phyloP scores from a whole-genome alignment of 345 rosid genomes.

The Sisymbrium irio region DNA sequence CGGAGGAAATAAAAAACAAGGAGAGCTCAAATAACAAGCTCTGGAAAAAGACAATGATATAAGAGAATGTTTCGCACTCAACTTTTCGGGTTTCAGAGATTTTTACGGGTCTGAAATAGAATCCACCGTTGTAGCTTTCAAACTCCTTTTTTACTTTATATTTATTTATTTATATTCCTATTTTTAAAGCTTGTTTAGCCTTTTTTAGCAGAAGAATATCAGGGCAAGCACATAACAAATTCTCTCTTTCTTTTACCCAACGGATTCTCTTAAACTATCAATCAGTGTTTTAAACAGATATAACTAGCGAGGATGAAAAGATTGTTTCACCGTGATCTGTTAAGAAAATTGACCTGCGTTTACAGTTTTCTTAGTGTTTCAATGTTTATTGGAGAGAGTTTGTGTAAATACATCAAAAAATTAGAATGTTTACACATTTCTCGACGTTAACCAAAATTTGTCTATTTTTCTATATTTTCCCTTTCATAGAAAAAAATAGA shows the following conservation, averaged over 20 bases:
- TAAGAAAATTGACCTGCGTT: too few species aligned
- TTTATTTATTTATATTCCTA: constrained; percentile 8
- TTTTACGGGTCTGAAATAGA: constrained; percentile 37
- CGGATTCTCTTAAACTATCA: not conserved
- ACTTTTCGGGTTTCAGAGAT: constrained; percentile 24
- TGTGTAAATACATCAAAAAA: too few species aligned
- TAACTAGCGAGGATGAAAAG: not conserved
- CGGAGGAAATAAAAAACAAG: constrained; percentile 32
- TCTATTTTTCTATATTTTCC: too few species aligned
- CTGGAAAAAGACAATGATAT: constrained; percentile 21
- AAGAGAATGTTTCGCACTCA: constrained; percentile 30
- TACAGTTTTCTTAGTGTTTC: too few species aligned
- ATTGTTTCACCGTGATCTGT: not conserved
- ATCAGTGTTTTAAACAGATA: constrained; percentile 3
- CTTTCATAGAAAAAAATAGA: too few species aligned
- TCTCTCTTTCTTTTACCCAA: not conserved
- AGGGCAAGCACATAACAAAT: constrained; percentile 12
- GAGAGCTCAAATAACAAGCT: constrained; percentile 33
- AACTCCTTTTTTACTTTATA: not conserved
- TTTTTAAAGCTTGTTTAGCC: constrained; percentile 12
- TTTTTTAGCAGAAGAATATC: constrained; percentile 13
- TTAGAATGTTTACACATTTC: too few species aligned
- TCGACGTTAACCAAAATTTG: too few species aligned
- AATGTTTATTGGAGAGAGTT: too few species aligned
- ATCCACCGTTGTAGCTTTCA: constrained; percentile 26